A percentile compares a stretch with the other conserved stretches of the same genome.
These are phyloP conservation scores for Aurantiochytrium sp. DNA, from an alignment of 108 stramenopile species.

Conservation along the genomic window DNA sequence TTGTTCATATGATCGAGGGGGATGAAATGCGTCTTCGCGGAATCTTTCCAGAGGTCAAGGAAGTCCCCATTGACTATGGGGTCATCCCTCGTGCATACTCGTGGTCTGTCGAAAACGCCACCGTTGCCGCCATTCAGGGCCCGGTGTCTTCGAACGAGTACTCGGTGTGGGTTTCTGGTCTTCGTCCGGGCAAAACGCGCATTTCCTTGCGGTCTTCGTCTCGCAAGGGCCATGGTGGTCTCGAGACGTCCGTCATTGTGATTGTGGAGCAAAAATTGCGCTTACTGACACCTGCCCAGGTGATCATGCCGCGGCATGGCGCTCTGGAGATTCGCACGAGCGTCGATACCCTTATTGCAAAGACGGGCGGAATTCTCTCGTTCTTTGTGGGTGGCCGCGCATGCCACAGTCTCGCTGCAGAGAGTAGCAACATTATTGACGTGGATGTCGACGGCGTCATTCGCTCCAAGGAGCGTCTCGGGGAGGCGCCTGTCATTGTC, in stretches of 20 bases:
- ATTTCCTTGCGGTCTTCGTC: background rate
- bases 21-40: background rate
- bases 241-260: background rate
- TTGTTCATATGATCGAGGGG: background rate
- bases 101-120: background rate
- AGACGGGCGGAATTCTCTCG: background rate
- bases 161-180: background rate
- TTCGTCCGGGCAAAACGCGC: background rate
- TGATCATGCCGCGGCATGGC: background rate
- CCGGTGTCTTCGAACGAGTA: background rate
- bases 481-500: background rate
- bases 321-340: background rate
- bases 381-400: background rate
- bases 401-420: background rate
- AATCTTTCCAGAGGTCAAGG: background rate
- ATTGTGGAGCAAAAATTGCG: background rate
- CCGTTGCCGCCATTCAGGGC: background rate
- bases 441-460: background rate
- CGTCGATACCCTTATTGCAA: background rate
- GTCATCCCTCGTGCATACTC: background rate
- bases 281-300: background rate
- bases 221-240: background rate
- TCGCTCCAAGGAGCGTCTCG: background rate
- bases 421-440: background rate
- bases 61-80: background rate